Conservation (phyloP, 352 stramenopile species). For the Pythium phragmitis region DNA sequence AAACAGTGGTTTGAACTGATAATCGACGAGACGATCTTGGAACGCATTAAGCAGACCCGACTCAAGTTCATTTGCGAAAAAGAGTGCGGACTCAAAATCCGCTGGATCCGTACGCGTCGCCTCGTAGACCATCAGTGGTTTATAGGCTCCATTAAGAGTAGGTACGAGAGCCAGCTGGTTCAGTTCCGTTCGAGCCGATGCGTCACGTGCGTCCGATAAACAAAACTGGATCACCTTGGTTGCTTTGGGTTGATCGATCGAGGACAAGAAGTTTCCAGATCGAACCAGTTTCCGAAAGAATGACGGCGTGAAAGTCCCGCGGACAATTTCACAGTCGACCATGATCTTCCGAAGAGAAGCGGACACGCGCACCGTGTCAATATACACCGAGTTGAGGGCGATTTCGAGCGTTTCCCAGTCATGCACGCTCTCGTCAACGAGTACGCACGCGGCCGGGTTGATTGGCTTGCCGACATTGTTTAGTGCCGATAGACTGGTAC, state of each 20-base stretch:
- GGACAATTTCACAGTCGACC: conserved; percentile 6
- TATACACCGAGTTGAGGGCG: conserved; percentile 22
- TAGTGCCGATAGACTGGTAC: conserved; percentile 27
- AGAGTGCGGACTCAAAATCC: conserved; percentile 9
- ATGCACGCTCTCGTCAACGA: conserved; percentile 23
- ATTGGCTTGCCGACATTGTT: conserved; percentile 15
- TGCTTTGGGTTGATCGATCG: conserved; percentile 7
- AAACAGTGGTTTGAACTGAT: conserved; percentile 16
- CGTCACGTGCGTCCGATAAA: conserved; percentile 15
- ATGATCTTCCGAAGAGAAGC: conserved; percentile 17
- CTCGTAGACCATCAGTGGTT: conserved; percentile 7
- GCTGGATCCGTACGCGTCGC: not conserved
- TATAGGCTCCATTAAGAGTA: conserved; percentile 13
- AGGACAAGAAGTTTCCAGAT: conserved; percentile 14
- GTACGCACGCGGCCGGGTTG: conserved; percentile 12
- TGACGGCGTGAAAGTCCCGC: conserved; percentile 19
- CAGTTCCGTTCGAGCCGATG: conserved; percentile 10
- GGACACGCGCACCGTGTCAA: conserved; percentile 21
- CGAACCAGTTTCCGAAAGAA: conserved; percentile 25
- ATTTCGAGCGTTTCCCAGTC: conserved; percentile 20
- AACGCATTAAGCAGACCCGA: conserved; percentile 10
- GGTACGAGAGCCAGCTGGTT: conserved; percentile 19
- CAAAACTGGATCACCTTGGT: conserved; percentile 23
- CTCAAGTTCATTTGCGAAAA: conserved; percentile 19
- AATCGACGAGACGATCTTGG: conserved; percentile 8